These are phyloP conservation scores for Zygosaccharomyces lentus DNA, from an alignment of 805 yeast genomes.

Conservation along the genomic window DNA sequence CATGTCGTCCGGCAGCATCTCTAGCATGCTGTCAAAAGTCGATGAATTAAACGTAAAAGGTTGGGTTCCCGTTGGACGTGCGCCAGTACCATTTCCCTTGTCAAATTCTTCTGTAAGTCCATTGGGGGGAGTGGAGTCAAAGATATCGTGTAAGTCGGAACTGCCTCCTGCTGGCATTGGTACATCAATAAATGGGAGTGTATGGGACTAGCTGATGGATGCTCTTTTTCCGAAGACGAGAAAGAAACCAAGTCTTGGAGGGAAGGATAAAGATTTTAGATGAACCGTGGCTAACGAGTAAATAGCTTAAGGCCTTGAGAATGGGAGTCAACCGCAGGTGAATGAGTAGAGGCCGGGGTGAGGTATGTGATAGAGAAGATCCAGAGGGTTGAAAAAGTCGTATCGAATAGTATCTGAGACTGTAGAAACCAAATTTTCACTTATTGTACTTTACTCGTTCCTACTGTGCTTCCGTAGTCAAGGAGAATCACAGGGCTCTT, in stretches of 20 bases:
- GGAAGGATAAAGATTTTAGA: background rate
- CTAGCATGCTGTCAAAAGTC: constrained; percentile 35
- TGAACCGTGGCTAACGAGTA: background rate
- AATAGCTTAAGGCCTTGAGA: background rate
- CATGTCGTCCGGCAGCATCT: constrained; percentile 34
- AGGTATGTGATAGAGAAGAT: background rate
- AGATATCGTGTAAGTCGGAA: constrained; percentile 14
- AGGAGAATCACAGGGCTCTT: constrained; percentile 6
- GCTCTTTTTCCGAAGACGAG: background rate
- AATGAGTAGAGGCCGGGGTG: background rate
- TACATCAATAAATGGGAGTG: constrained; percentile 5
- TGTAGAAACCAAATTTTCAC: background rate
- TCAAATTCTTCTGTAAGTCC: constrained; percentile 9
- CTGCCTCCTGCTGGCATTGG: constrained; percentile 12
- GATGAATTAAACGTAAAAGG: constrained; percentile 8
- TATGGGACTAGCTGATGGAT: background rate
- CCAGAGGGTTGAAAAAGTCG: background rate
- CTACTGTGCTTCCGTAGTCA: background rate
- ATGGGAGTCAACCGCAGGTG: background rate
- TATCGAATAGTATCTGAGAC: background rate
- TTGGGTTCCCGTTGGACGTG: constrained; percentile 1
- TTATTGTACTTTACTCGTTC: background rate
- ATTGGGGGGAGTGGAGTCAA: constrained; percentile 13
- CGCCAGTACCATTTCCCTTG: constrained; percentile 2
- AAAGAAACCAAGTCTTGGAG: background rate